These are phyloP conservation scores for Chrysosporium keratinophilum DNA, from an alignment of 2,329 filamentous ascomycete genomes.

Conservation along the genomic window DNA sequence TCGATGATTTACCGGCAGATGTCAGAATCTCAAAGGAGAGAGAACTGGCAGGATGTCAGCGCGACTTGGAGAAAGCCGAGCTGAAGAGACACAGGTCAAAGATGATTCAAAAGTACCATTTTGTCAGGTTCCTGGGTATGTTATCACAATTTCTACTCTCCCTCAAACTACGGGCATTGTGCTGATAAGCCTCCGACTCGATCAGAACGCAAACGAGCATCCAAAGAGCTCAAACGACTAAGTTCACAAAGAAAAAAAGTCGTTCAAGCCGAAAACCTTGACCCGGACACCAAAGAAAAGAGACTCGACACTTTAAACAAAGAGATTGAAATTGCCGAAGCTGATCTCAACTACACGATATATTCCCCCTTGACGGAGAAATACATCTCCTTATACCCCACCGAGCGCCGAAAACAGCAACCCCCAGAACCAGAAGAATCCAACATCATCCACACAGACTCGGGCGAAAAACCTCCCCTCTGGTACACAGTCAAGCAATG, in stretches of 20 bases:
- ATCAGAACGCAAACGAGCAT: constrained; percentile 35
- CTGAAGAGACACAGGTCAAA: constrained; percentile 42
- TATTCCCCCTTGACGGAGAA: constrained; percentile 52
- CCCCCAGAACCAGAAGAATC: constrained; percentile 18
- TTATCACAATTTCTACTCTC: not conserved
- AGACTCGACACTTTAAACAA: constrained; percentile 21
- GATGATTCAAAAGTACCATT: constrained; percentile 54
- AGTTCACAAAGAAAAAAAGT: constrained; percentile 32
- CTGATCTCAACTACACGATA: constrained; percentile 53
- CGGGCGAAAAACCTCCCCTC: constrained; percentile 30
- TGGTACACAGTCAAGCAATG: constrained; percentile 38
- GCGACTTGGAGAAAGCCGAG: constrained; percentile 44
- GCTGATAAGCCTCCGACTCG: not conserved
- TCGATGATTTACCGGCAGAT: constrained; percentile 43
- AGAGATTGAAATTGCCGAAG: constrained; percentile 41
- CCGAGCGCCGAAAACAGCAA: constrained; percentile 24
- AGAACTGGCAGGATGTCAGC: constrained; percentile 46
- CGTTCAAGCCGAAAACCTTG: constrained; percentile 20
- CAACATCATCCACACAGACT: constrained; percentile 17
- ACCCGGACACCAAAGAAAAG: constrained; percentile 24
- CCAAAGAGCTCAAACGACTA: constrained; percentile 30
- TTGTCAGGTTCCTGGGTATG: constrained; percentile 52
- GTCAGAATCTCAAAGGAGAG: constrained; percentile 50
- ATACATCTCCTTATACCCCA: constrained; percentile 48
- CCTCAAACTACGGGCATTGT: not conserved